A percentile compares a stretch with the other conserved stretches of the same genome.
Conservation (phyloP, 768 basidiomycete species). For the Amanita thiersii region DNA sequence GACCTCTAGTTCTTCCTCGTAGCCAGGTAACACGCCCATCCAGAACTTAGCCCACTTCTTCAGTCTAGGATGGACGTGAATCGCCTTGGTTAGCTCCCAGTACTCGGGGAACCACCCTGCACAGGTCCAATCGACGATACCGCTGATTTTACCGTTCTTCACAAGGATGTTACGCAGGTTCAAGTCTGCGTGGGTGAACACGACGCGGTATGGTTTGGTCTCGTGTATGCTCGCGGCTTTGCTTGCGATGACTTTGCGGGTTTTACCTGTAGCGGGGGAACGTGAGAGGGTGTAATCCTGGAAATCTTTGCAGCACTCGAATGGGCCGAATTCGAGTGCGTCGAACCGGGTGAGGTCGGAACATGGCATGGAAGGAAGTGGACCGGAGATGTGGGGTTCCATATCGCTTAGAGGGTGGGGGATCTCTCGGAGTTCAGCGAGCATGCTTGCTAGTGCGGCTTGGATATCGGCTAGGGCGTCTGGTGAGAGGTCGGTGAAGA, state of each 20-base stretch:
- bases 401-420: neutral
- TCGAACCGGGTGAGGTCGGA: neutral
- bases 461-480: neutral
- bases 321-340: neutral
- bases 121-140: slow-evolving; percentile 28
- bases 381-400: neutral
- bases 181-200: slow-evolving; percentile 34
- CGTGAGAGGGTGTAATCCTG: too few species aligned
- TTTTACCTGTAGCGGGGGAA: neutral
- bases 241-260: neutral
- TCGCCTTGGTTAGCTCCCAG: too few species aligned
- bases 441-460: neutral
- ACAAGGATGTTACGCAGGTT: slow-evolving; percentile 35
- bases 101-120: slow-evolving; percentile 27
- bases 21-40: too few species aligned
- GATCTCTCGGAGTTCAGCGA: neutral
- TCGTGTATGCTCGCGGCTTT: neutral
- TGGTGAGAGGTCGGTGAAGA: neutral
- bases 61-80: too few species aligned
- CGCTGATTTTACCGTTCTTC: slow-evolving; percentile 18
- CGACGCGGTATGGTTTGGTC: slow-evolving; percentile 3
- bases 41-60: too few species aligned
- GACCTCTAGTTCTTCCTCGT: too few species aligned
- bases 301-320: neutral
- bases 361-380: neutral